These are phyloP conservation scores for Pseudogymnoascus sp. DNA, from an alignment of 2,329 filamentous ascomycete species.

Conservation along the genomic window DNA sequence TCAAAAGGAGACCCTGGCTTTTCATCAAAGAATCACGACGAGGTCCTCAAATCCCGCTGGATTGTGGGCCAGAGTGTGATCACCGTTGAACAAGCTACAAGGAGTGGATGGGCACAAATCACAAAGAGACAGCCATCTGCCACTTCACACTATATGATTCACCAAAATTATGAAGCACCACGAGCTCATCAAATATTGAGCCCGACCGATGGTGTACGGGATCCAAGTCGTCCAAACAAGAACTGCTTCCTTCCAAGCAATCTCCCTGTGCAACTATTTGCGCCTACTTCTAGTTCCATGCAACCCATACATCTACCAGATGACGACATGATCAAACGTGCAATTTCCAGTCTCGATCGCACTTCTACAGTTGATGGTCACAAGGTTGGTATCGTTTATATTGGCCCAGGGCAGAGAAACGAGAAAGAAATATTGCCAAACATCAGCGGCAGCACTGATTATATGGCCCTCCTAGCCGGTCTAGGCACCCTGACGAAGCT, in stretches of 20 bases:
- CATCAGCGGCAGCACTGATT: slow-evolving; percentile 77
- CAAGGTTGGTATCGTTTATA: slow-evolving; percentile 91
- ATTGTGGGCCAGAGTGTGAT: slow-evolving; percentile 67
- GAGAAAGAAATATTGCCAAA: slow-evolving; percentile 85
- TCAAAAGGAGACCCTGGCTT: slow-evolving; percentile 61
- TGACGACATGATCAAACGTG: slow-evolving; percentile 47
- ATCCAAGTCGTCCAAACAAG: slow-evolving; percentile 44
- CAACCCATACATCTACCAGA: slow-evolving; percentile 71
- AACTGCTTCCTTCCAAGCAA: slow-evolving; percentile 66
- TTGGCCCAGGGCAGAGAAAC: slow-evolving; percentile 75
- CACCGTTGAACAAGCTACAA: slow-evolving; percentile 63
- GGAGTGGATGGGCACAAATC: slow-evolving; percentile 61
- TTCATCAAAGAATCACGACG: slow-evolving; percentile 55
- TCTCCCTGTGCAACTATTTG: slow-evolving; percentile 61
- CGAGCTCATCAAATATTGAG: slow-evolving; percentile 49
- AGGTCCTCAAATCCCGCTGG: slow-evolving; percentile 62
- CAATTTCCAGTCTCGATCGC: slow-evolving; percentile 75
- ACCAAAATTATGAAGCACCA: slow-evolving; percentile 51
- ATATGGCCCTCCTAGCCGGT: slow-evolving; percentile 74
- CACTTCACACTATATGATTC: slow-evolving; percentile 45
- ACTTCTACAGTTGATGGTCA: slow-evolving; percentile 89
- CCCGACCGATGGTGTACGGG: slow-evolving; percentile 41
- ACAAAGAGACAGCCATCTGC: slow-evolving; percentile 67
- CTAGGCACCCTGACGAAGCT: slow-evolving; percentile 77
- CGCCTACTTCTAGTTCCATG: slow-evolving; percentile 38